Base-by-base conservation (phyloP, 2,329 filamentous ascomycete species). In the Fusarium abutilonis region DNA sequence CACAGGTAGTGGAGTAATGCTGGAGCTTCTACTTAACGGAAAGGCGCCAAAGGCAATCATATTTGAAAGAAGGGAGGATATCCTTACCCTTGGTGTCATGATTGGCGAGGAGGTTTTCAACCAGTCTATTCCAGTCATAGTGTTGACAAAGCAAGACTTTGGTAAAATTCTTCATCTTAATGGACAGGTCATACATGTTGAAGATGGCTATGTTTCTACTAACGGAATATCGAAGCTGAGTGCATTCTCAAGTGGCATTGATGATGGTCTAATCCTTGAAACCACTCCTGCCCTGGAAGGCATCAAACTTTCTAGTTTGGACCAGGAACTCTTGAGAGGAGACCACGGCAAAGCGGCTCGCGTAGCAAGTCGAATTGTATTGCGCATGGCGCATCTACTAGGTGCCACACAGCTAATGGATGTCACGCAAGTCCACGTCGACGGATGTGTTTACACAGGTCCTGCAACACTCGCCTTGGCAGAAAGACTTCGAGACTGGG, bases 71-170 rank as follows among this genome's bases (percentile, higher is more conserved):
- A 60, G 62, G 1, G 79, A 82, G 36, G 69, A 77, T n/a, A 82
- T 82, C 19, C 52, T 82, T 3, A 79, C 79, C 0, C 57, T 81
- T 1, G 79, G 80, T 0, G 78, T 81, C 0, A 71, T 82, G 39
- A 70, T 82, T 4, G 78, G 78, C 0, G 66, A 75, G 14, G 74
- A 76, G 23, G 57, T 82, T 4, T 80, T 82, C 40, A 62, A 47
- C 0, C 73, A 69, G 8, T 72, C 71, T 1, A 77, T 82, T 6
- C 80, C 80, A 0, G 73, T 82, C 1, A 21, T 81, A 2, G 55
- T 69, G 0, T 21, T 78, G 8, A 47, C 9, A 6, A 48, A 14
- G 5, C 53, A 56, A 2, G 60, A 72, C 4, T 66, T 70, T 38
- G 6, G 3, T 2, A 40, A 55, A 14, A 38, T 67, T 3, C 41